Conservation (phyloP, 202 grass and related monocot genomes). For the Cymbopogon flexuosus region DNA sequence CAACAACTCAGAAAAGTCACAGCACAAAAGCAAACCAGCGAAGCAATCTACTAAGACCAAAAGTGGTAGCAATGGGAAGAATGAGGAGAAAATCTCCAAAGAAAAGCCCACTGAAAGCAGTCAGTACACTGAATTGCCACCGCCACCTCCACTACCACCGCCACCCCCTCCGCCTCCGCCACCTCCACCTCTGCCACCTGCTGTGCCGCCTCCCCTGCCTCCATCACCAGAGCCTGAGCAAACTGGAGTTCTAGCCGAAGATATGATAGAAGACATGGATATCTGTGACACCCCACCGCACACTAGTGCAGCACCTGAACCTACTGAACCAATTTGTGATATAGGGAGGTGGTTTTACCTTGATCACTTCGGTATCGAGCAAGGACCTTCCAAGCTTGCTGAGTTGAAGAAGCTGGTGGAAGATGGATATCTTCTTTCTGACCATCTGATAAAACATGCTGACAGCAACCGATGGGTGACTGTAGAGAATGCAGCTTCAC, state of each 20-base stretch:
- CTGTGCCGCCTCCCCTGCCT: conserved; percentile 50
- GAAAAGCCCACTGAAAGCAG: conserved; percentile 53
- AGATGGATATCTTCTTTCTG: conserved; percentile 79
- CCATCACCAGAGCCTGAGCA: conserved; percentile 48
- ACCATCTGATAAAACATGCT: conserved; percentile 96
- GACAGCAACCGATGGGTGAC: conserved; percentile 77
- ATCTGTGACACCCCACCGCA: conserved; percentile 91
- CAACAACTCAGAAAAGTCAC: conserved; percentile 45
- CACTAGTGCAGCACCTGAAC: conserved; percentile 40
- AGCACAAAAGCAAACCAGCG: conserved; percentile 50
- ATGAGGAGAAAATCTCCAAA: conserved; percentile 56
- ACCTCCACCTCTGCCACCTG: conserved; percentile 50
- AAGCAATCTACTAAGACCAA: conserved; percentile 73
- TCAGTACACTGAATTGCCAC: conserved; percentile 48
- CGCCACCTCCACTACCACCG: conserved; percentile 46
- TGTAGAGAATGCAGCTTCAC: conserved; percentile 87
- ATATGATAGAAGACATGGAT: conserved; percentile 99
- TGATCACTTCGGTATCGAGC: conserved; percentile 75
- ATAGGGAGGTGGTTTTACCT: conserved; percentile 86
- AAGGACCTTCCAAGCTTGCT: conserved; percentile 76
- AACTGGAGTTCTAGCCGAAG: conserved; percentile 42
- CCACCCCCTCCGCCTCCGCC: conserved; percentile 43
- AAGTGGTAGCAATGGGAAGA: conserved; percentile 52
- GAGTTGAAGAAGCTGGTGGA: conserved; percentile 71
- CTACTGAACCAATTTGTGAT: conserved; percentile 34